phyloP scores from a whole-genome alignment of 768 basidiomycete species.

The Polyporus arcularius region DNA sequence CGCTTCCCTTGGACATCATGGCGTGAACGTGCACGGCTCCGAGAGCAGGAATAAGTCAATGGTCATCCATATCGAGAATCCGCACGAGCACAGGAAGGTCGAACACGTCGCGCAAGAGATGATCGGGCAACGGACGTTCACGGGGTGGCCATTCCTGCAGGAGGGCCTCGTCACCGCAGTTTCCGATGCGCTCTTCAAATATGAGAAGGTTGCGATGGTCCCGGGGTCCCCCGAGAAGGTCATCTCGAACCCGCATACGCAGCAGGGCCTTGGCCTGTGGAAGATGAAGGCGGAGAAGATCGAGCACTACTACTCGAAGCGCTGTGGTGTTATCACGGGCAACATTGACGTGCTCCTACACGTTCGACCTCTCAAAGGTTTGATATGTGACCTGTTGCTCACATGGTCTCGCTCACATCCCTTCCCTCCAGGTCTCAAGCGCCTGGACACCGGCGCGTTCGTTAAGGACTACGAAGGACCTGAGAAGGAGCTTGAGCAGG shows the following conservation, averaged over 20 bases:
- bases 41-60: conserved; percentile 94
- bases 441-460: conserved; percentile 85
- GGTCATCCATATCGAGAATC: conserved; percentile 82
- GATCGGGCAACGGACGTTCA: conserved; percentile 76
- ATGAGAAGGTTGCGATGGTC: conserved; percentile 66
- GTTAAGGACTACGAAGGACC: conserved; percentile 90
- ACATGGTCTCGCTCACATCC: neutral
- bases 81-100: conserved; percentile 63
- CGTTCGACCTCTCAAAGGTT: conserved; percentile 89
- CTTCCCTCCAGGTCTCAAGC: conserved; percentile 69
- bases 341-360: conserved; percentile 80
- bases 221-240: conserved; percentile 55
- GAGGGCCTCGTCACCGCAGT: conserved; percentile 88
- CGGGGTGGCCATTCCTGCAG: conserved; percentile 93
- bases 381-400: conserved; percentile 15
- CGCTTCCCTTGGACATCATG: conserved; percentile 76
- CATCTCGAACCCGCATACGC: conserved; percentile 72
- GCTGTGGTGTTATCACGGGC: conserved; percentile 84
- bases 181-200: conserved; percentile 85
- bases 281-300: conserved; percentile 79
- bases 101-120: conserved; percentile 75
- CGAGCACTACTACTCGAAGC: conserved; percentile 86
- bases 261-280: conserved; percentile 72
- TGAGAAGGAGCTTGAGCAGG: conserved; percentile 83
- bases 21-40: conserved; percentile 90